Evolutionary conservation across 2,329 filamentous ascomycete species (phyloP), one percentile per base, ranked within the genome.

Genomic region (Aspergillus luchuensis): DNA sequence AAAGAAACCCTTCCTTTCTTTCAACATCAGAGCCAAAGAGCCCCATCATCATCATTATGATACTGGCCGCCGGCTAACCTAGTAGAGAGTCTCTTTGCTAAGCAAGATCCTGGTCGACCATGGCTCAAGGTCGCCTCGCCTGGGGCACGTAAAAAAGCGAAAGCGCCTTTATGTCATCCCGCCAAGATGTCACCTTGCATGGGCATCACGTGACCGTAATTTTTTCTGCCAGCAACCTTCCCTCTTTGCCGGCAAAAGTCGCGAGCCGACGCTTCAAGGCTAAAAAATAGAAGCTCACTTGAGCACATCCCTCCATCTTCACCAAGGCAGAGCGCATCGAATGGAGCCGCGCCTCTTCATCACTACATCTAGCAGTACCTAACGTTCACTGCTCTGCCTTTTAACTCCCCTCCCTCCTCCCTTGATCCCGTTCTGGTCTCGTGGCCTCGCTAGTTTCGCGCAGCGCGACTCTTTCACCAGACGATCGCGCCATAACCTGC

Each of bases 171-270:
- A 47, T 57, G 39, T 56, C 59, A 61, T 54, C 33, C 21, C 55
- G 63, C 61, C 63, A 63, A 64, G 65, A 62, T 38, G 45, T 50
- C 33, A 41, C 58, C 62, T 57, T 61, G 53, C 59, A 41, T 52
- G 2, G 0, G 2, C n/a, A 36, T 66, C 66, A 67, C 66, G 66
- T 67, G 66, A 67, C 50, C 2, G 55, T 61, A 45, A 56, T 62
- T 66, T 66, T 65, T 63, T 64, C 60, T 62, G 53, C 56, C 56
- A 47, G 51, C 47, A 52, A 25, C 28, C 23, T 50, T 58, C 45
- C 33, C 45, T 56, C 50, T 58, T 61, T 54, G 56, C 51, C 56
- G 52, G 57, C n/a, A 56, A 62, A 64, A 66, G 58, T 63, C 59
- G 65, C 61, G 63, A 67, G 59, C 49, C 50, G 56, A 56, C 49